A percentile compares a stretch with the other conserved stretches of the same genome.
Conservation (phyloP, 306 rosid species). For the Cucumis cinereus region DNA sequence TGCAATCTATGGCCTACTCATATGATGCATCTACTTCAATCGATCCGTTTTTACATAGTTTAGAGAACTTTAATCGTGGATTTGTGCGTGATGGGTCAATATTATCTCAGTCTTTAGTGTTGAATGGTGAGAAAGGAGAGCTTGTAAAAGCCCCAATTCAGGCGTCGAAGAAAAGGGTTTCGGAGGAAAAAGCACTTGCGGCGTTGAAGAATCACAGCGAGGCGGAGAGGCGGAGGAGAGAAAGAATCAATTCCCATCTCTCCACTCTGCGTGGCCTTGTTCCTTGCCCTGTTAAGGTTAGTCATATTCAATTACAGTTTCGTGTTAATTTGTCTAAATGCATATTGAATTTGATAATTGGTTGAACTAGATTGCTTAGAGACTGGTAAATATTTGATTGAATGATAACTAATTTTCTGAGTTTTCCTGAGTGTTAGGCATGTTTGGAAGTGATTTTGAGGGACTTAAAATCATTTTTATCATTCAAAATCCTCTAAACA, state of each 20-base stretch:
- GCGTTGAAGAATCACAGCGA: conserved; percentile 79
- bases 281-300: conserved; percentile 48
- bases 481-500: no score
- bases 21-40: conserved; percentile 21
- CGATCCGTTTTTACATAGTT: conserved; percentile 19
- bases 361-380: not conserved
- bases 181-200: conserved; percentile 51
- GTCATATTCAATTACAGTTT: not conserved
- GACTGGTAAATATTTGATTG: not conserved
- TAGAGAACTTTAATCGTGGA: conserved; percentile 13
- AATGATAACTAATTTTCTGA: not conserved
- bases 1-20: conserved; percentile 20
- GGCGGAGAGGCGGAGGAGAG: conserved; percentile 85
- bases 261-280: conserved; percentile 61
- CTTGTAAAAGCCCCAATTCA: conserved; percentile 34
- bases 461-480: no score
- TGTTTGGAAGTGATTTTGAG: no score
- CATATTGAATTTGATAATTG: not conserved
- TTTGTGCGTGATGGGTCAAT: conserved; percentile 17
- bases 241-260: conserved; percentile 80
- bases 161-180: conserved; percentile 35
- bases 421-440: not conserved
- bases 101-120: conserved; percentile 29
- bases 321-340: not conserved
- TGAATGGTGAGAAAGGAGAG: conserved; percentile 53